Evolutionary conservation across 768 basidiomycete species (phyloP), one percentile per base, ranked within the genome.

Genomic region (Kwoniella bestiolae): DNA sequence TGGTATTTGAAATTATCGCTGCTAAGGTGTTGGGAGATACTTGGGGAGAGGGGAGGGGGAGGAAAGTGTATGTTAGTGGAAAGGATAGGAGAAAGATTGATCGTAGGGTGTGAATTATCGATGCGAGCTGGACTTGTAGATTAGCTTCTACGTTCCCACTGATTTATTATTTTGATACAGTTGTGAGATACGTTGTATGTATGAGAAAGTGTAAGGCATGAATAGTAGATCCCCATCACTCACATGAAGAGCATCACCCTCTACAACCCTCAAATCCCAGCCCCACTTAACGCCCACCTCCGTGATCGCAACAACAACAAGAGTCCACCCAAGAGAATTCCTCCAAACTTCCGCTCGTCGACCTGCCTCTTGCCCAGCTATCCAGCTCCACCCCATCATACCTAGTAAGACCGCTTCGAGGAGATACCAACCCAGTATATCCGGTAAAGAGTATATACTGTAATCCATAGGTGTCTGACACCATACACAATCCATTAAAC

Each of bases 161-260:
- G 31, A n/a, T 18, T 6, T 58, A 32, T 28, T 8, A 6, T 18
- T 6, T 11, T 16, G 53, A 31, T 47, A 29, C 46, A 25, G 44
- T 44, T 11, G 23, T 52, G 35, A 21, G n/a, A n/a, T n/a, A n/a
- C n/a, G n/a, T n/a, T n/a, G n/a, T n/a, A n/a, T n/a, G n/a, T n/a
- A n/a, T n/a, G n/a, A n/a, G n/a, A n/a, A n/a, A 62, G 21, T 31
- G 35, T n/a, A 28, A 28, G 3, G 47, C 47, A 6, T 26, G 28
- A 6, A 61, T 26, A 34, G 7, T 6, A 6, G 6, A 12, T 50
- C 18, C 8, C 41, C 45, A 21, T 25, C 12, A 73, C 75, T 62
- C 55, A 76, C 75, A 59, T 73, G 72, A 1, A 64, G 21, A 12
- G 60, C 63, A 56, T 76, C 70, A 9, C 75, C 75, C n/a, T 76